phyloP scores from a whole-genome alignment of 495 filamentous ascomycete genomes.

The Penicillium ochrochloron region DNA sequence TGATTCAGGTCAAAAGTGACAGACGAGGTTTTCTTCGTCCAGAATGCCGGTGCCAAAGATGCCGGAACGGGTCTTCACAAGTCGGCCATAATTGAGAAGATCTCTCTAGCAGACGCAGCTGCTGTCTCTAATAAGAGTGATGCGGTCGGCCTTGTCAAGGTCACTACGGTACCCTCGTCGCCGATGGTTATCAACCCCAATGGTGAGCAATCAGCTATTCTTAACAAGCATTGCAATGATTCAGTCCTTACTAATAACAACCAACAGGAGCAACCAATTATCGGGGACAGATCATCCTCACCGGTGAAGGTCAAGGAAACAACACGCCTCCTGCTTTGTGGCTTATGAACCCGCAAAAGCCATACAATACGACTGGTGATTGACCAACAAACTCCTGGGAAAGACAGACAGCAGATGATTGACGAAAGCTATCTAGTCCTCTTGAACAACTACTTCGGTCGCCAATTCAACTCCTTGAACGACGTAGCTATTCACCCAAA shows the following conservation, averaged over 20 bases:
- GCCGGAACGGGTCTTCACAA: slow-evolving; percentile 55
- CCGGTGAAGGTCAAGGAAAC: slow-evolving; percentile 54
- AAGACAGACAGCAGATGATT: not conserved
- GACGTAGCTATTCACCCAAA: slow-evolving; percentile 38
- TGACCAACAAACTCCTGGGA: not conserved
- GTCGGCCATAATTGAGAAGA: slow-evolving; percentile 55
- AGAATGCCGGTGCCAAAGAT: slow-evolving; percentile 51
- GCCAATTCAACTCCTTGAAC: slow-evolving; percentile 38
- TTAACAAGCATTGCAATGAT: too few species aligned
- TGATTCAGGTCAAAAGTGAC: slow-evolving; percentile 39
- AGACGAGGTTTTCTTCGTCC: slow-evolving; percentile 58
- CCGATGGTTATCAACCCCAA: slow-evolving; percentile 54
- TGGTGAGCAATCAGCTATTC: slow-evolving; percentile 36
- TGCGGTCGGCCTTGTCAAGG: slow-evolving; percentile 45
- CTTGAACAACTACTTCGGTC: slow-evolving; percentile 43
- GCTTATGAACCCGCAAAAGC: slow-evolving; percentile 50
- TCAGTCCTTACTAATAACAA: not conserved
- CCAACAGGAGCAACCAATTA: slow-evolving; percentile 52
- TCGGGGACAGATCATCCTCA: slow-evolving; percentile 48
- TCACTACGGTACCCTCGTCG: slow-evolving; percentile 39
- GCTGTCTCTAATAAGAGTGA: slow-evolving; percentile 44
- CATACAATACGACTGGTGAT: slow-evolving; percentile 55
- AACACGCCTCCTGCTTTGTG: slow-evolving; percentile 44
- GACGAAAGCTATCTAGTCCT: slow-evolving; percentile 19
- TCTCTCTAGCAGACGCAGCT: slow-evolving; percentile 46